Conservation (phyloP, 75 land plant genomes). For the Cupressus sempervirens region DNA sequence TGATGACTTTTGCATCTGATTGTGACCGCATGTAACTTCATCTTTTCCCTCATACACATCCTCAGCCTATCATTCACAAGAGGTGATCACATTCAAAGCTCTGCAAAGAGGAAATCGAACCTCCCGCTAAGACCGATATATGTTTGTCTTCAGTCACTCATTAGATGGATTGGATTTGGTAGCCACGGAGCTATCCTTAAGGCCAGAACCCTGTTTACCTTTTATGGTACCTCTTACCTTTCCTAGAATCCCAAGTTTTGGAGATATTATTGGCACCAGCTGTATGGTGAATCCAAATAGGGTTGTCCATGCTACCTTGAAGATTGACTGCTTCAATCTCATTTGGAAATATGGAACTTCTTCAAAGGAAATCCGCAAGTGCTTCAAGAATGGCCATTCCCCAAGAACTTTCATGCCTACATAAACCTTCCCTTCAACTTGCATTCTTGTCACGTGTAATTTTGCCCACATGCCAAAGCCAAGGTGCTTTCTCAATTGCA, state of each 20-base stretch:
- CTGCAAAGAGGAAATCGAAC: too few relatives aligned
- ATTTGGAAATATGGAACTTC: too few relatives aligned
- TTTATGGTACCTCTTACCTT: conserved; percentile 34
- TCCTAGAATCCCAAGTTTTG: conserved; percentile 47
- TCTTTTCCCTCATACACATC: too few relatives aligned
- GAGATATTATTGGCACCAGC: conserved; percentile 36
- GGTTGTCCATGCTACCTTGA: conserved; percentile 32
- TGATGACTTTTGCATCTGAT: too few relatives aligned
- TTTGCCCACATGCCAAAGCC: conserved; percentile 84
- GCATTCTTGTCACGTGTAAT: conserved; percentile 71
- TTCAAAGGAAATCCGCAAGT: too few relatives aligned
- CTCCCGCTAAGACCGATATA: too few relatives aligned
- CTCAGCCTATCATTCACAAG: too few relatives aligned
- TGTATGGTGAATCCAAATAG: conserved; percentile 51
- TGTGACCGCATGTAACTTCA: too few relatives aligned
- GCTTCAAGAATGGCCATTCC: too few relatives aligned
- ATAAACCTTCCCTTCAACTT: conserved; percentile 96
- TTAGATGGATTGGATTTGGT: conserved; percentile 2
- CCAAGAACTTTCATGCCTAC: too few relatives aligned
- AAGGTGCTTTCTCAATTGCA: conserved; percentile 69
- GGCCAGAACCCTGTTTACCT: conserved; percentile 13
- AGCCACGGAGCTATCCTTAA: conserved; percentile 7
- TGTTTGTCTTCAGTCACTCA: conserved; percentile 6
- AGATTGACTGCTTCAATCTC: conserved; percentile 43
- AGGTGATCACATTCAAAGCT: too few relatives aligned